phyloP scores from a whole-genome alignment of 129 eudicot genomes.

The sunflower (Helianthus annuus) region HanXRQr2.0-SUNRISE NC_035444.2:13537297-13537796 shows the following conservation, averaged over 20 bases:
- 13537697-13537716: not conserved
- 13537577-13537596: not conserved
- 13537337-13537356: not conserved
- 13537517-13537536: constrained; percentile 35
- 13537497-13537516: constrained; percentile 4
- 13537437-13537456: not conserved
- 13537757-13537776: too few species aligned
- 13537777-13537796: too few species aligned
- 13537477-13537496: not conserved
- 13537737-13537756: too few species aligned
- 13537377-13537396: constrained; percentile 13
- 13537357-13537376: not conserved
- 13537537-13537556: constrained; percentile 34
- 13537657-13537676: not conserved
- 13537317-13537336: too few species aligned
- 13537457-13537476: constrained; percentile 32
- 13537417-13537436: not conserved
- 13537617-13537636: not conserved
- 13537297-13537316: too few species aligned
- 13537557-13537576: constrained; percentile 11
- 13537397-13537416: constrained; percentile 32
- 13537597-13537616: constrained; percentile 13
- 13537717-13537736: too few species aligned
- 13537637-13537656: not conserved
- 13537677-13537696: not conserved